Base-by-base conservation (phyloP, 2,329 filamentous ascomycete genomes). In the Ascomycota sp. region DNA sequence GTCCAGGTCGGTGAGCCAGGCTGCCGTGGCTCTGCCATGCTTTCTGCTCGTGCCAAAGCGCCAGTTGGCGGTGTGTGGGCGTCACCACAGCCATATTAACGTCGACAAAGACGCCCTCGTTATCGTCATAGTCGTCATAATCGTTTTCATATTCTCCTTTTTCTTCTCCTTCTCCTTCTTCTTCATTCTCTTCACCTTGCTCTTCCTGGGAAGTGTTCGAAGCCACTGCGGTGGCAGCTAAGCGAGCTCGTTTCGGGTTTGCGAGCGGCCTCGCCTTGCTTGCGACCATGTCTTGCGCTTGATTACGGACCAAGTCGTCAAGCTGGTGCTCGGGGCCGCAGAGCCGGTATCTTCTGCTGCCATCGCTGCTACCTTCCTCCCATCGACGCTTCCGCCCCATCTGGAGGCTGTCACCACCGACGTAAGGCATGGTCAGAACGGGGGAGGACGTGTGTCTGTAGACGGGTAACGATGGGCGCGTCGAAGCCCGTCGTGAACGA, bases 341-440 rank as follows among this genome's bases (percentile, higher is more conserved):
- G 5, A 46, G 39, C 28, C 44, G 35, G 35, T 46, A 47, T n/a
- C 43, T 6, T n/a, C 28, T 21, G 27, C 8, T 25, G 28, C 21
- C 25, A 6, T 41, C 36, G 34, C 44, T 41, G 9, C 50, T 42
- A 29, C 48, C 47, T 27, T 44, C 43, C 27, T 46, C 47, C 42
- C 53, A 44, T 42, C 51, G 45, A 38, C 53, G 49, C 36, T 56
- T 56, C 32, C 46, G 44, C 28, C 53, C 53, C 27, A 53, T 45
- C 7, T 41, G 38, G 10, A 37, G 39, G 36, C 39, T 38, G 40
- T 49, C 49, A 35, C 48, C 42, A 26, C 46, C 45, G 35, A 56
- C 51, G 32, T 47, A 55, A 13, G 52, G 53, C 53, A 56, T 56
- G 28, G 35, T 48, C 30, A 31, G 30, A 35, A 31, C 13, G 16